Evolutionary conservation across 805 yeast genomes (phyloP).

Genomic region (Candida ficus): DNA sequence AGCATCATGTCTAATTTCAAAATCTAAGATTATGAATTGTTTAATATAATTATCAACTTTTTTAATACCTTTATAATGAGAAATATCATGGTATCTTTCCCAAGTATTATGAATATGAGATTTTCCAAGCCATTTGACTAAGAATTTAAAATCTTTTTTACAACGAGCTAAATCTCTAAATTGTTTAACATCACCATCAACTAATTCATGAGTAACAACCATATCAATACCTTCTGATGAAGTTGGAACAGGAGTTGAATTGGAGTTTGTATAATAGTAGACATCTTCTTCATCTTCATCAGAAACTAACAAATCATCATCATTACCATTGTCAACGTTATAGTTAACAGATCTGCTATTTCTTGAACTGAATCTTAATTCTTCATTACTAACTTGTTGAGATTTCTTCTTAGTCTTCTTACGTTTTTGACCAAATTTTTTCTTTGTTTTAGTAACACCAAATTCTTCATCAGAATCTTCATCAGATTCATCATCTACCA

Average conservation of each 20-base stretch:
- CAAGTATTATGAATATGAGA: conserved; percentile 95
- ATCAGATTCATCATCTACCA: conserved; percentile 18
- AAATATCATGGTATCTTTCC: conserved; percentile 59
- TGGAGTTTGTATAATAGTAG: conserved; percentile 20
- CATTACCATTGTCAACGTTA: conserved; percentile 58
- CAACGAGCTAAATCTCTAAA: conserved; percentile 42
- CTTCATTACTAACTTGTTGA: conserved; percentile 30
- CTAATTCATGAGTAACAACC: conserved; percentile 51
- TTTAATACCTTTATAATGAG: conserved; percentile 64
- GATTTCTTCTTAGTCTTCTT: conserved; percentile 16
- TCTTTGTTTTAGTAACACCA: conserved; percentile 27
- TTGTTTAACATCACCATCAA: conserved; percentile 28
- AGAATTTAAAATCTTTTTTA: conserved; percentile 52
- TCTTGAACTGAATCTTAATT: conserved; percentile 75
- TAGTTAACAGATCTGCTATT: conserved; percentile 64
- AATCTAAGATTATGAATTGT: conserved; percentile 66
- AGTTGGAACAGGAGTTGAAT: conserved; percentile 22
- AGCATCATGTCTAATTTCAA: conserved; percentile 74
- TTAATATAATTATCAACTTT: conserved; percentile 87
- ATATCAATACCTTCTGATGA: conserved; percentile 35
- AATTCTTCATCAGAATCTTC: conserved; percentile 29
- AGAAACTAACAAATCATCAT: conserved; percentile 35
- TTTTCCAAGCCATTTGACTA: conserved; percentile 80
- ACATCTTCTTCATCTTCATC: conserved; percentile 26
- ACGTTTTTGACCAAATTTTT: conserved; percentile 21